Evolutionary conservation across 176 grass and related monocot genomes (phyloP).

Genomic region (Tillandsia fasciculata): DNA sequence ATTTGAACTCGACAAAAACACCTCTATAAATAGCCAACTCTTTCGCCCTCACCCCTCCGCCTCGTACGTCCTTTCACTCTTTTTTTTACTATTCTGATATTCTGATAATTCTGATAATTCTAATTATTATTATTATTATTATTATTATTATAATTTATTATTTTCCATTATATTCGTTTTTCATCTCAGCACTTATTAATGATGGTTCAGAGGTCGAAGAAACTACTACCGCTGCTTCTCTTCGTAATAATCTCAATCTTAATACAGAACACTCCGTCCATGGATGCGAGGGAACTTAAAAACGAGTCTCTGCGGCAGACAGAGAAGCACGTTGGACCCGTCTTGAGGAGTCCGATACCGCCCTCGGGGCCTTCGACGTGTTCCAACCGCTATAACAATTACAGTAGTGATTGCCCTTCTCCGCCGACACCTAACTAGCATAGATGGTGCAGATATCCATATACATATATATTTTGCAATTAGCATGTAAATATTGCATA

Average conservation of each 20-base stretch:
- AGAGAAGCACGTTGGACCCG: not conserved
- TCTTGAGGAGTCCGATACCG: not conserved
- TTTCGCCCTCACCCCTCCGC: too few species aligned
- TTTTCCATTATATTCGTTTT: too few species aligned
- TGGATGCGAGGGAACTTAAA: not conserved
- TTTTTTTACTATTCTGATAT: too few species aligned
- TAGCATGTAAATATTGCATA: too few species aligned
- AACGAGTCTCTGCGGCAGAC: not conserved
- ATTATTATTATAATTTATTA: too few species aligned
- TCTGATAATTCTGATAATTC: too few species aligned
- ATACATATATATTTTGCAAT: too few species aligned
- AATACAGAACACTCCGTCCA: not conserved
- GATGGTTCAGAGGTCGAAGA: not conserved
- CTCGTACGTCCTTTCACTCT: too few species aligned
- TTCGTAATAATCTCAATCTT: constrained; percentile 2
- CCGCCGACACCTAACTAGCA: not conserved
- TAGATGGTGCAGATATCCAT: not conserved
- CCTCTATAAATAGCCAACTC: too few species aligned
- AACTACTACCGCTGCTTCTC: not conserved
- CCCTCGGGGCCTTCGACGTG: not conserved
- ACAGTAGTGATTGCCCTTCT: not conserved
- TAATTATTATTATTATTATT: too few species aligned
- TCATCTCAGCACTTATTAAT: too few species aligned
- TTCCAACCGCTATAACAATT: not conserved
- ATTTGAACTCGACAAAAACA: too few species aligned